Conservation (phyloP, 306 rosid genomes). For the Arachis hypogaea region DNA sequence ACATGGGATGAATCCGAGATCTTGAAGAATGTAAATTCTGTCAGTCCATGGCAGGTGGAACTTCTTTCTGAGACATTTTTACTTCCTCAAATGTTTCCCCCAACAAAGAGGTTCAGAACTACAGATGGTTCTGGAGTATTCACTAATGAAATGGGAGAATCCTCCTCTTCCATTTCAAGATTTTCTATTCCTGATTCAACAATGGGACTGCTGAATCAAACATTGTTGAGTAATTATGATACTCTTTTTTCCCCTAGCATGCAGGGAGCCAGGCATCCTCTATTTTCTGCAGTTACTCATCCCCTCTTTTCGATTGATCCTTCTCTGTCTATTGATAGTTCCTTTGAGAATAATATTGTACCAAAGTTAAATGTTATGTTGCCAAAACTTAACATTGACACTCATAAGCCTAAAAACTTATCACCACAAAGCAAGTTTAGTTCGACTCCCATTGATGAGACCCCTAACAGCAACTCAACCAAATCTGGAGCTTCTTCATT, state of each 20-base stretch:
- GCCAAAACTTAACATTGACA: slow-evolving; percentile 43
- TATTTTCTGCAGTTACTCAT: slow-evolving; percentile 44
- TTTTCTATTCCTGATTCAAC: slow-evolving; percentile 42
- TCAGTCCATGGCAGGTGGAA: slow-evolving; percentile 86
- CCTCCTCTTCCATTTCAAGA: slow-evolving; percentile 40
- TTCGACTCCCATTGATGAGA: too few relatives aligned
- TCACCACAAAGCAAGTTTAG: too few relatives aligned
- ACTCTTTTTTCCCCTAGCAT: slow-evolving; percentile 74
- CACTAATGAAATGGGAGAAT: slow-evolving; percentile 47
- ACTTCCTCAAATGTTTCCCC: slow-evolving; percentile 42
- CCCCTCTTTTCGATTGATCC: slow-evolving; percentile 43
- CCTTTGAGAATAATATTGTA: slow-evolving; percentile 46
- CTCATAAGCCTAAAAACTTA: too few relatives aligned
- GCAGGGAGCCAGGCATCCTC: slow-evolving; percentile 99
- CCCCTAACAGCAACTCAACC: slow-evolving; percentile 36
- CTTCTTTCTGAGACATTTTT: slow-evolving; percentile 41
- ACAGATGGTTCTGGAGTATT: slow-evolving; percentile 1
- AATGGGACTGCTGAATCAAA: slow-evolving; percentile 49
- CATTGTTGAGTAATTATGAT: slow-evolving; percentile 52
- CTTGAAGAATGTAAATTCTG: slow-evolving; percentile 57
- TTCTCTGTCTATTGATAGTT: slow-evolving; percentile 39
- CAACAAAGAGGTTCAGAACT: slow-evolving; percentile 54
- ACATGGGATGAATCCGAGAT: slow-evolving; percentile 80
- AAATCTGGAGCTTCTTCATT: slow-evolving; percentile 49
- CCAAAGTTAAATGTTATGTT: slow-evolving; percentile 43